These are phyloP conservation scores for Dalechampia spathulata DNA, from an alignment of 441 rosid genomes.

Conservation along the genomic window DNA sequence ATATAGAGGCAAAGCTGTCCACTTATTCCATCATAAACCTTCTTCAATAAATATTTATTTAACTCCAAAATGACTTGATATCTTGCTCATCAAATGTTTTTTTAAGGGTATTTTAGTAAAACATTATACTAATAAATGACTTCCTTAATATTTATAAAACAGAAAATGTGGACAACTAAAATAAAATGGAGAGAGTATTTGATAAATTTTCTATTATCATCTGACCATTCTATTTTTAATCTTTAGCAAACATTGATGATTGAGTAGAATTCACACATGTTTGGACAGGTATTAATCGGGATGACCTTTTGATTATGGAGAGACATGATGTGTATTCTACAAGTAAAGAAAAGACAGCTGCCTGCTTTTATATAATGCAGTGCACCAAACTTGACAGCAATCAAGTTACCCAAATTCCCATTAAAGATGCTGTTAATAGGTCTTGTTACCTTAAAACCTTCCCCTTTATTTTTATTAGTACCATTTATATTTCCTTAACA, in stretches of 20 bases:
- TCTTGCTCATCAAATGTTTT: too few relatives aligned
- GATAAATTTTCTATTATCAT: not conserved
- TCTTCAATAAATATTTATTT: too few relatives aligned
- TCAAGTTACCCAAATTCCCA: constrained; percentile 25
- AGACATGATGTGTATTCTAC: constrained; percentile 53
- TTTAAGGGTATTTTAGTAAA: too few relatives aligned
- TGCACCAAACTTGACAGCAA: constrained; percentile 30
- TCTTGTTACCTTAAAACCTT: constrained; percentile 20
- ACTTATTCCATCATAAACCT: too few relatives aligned
- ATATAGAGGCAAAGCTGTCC: too few relatives aligned
- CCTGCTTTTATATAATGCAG: constrained; percentile 69
- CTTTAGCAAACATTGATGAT: constrained; percentile 3
- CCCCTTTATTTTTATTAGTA: not conserved
- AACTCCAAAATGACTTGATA: too few relatives aligned
- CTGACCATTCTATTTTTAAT: not conserved
- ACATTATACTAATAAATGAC: too few relatives aligned
- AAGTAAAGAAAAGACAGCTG: constrained; percentile 54
- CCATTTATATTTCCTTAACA: not conserved
- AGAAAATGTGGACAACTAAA: too few relatives aligned
- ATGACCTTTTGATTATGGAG: constrained; percentile 48
- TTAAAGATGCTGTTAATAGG: constrained; percentile 48
- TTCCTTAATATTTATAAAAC: too few relatives aligned
- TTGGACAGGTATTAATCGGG: constrained; percentile 46
- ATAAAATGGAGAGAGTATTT: too few relatives aligned
- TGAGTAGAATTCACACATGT: constrained; percentile 13